A percentile compares a stretch with the other conserved stretches of the same genome.
phyloP scores from a whole-genome alignment of 768 basidiomycete species.

The Rhodosporidiobolus odoratus region DNA sequence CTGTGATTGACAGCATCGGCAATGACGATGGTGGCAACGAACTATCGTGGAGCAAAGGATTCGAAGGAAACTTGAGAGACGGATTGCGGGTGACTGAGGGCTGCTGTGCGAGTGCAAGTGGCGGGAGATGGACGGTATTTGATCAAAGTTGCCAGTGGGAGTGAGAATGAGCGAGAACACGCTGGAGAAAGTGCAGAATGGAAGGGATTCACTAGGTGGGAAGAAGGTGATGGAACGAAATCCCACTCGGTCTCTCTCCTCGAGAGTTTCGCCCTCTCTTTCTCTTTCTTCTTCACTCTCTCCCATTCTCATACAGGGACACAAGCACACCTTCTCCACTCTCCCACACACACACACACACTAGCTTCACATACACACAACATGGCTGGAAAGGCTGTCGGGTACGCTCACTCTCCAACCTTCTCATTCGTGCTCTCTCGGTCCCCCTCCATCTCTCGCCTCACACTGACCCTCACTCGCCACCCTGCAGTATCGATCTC shows the following conservation, averaged over 20 bases:
- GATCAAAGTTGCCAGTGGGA: no score
- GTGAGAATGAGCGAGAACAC: background rate
- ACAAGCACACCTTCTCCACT: constrained; percentile 5
- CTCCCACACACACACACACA: background rate
- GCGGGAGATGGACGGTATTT: no score
- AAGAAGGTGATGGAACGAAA: constrained; percentile 4
- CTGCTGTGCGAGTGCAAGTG: no score
- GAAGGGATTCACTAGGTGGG: background rate
- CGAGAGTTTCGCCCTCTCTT: background rate
- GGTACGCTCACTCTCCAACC: constrained; percentile 16
- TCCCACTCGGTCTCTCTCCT: background rate
- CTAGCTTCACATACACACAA: background rate
- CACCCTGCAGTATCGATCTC: constrained; percentile 26
- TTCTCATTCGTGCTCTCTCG: no score
- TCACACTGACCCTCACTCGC: background rate
- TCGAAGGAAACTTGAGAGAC: no score
- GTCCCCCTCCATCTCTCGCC: background rate
- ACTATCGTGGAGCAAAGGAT: no score
- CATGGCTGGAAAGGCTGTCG: constrained; percentile 35
- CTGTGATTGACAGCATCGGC: no score
- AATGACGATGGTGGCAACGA: no score
- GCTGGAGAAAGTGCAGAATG: background rate
- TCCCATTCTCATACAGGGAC: constrained; percentile 2
- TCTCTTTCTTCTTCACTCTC: constrained; percentile 10
- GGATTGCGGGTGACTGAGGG: no score